phyloP scores from a whole-genome alignment of 2,329 filamentous ascomycete genomes.

The Beauveria varroae region DNA sequence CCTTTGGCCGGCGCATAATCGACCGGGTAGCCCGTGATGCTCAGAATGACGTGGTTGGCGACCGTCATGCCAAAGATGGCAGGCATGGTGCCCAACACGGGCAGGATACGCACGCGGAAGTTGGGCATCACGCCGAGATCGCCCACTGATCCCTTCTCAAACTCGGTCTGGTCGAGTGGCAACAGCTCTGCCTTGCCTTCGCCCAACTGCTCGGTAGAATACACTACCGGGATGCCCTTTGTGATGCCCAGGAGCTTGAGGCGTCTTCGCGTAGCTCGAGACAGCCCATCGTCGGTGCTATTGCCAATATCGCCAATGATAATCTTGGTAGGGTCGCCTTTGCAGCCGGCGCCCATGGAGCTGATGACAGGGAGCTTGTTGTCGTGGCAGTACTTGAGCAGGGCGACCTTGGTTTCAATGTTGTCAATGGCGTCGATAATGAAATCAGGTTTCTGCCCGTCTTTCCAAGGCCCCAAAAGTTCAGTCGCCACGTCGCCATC shows the following conservation, averaged over 20 bases:
- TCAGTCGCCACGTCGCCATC: constrained; percentile 55
- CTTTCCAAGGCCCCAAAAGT: constrained; percentile 61
- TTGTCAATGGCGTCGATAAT: constrained; percentile 99
- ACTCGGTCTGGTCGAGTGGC: constrained; percentile 82
- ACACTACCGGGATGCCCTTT: constrained; percentile 84
- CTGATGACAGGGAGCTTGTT: constrained; percentile 77
- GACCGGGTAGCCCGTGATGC: constrained; percentile 73
- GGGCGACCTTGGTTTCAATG: constrained; percentile 89
- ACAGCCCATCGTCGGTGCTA: constrained; percentile 83
- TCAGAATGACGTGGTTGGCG: constrained; percentile 87
- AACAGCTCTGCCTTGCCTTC: constrained; percentile 87
- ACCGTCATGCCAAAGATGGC: constrained; percentile 88
- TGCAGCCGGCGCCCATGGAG: constrained; percentile 94
- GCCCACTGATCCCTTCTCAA: constrained; percentile 73
- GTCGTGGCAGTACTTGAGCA: constrained; percentile 80
- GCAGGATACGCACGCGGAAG: constrained; percentile 89
- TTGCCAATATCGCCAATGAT: constrained; percentile 85
- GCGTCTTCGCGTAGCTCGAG: constrained; percentile 71
- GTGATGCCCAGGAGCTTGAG: constrained; percentile 72
- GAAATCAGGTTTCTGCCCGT: constrained; percentile 64
- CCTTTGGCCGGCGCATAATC: constrained; percentile 77
- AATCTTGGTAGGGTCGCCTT: constrained; percentile 76
- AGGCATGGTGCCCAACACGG: constrained; percentile 94
- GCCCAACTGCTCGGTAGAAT: constrained; percentile 81
- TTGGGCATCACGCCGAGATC: constrained; percentile 85